Percentiles rank a stretch among this genome's conserved stretches.
phyloP scores from a whole-genome alignment of 768 basidiomycete genomes.

The Mycena venus region DNA sequence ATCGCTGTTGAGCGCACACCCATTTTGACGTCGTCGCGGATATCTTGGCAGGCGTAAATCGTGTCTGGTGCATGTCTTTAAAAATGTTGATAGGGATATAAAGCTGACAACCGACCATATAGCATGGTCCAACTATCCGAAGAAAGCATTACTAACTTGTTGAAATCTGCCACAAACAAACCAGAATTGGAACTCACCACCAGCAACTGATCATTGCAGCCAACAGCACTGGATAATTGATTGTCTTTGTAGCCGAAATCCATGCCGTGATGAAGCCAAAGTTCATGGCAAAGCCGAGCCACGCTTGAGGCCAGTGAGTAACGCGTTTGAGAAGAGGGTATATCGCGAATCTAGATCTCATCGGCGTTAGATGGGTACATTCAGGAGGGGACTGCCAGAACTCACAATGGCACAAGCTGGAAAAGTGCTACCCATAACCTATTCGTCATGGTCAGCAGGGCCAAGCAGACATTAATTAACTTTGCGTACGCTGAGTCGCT shows the following conservation, averaged over 20 bases:
- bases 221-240: slow-evolving; percentile 49
- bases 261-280: slow-evolving; percentile 66
- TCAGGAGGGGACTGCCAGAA: background rate
- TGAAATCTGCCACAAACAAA: background rate
- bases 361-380: background rate
- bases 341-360: slow-evolving; percentile 50
- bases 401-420: slow-evolving; percentile 62
- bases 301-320: slow-evolving; percentile 74
- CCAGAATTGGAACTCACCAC: background rate
- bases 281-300: slow-evolving; percentile 72
- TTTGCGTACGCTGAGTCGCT: slow-evolving; percentile 49
- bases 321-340: slow-evolving; percentile 70
- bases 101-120: slow-evolving; percentile 2
- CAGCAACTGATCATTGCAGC: slow-evolving; percentile 29
- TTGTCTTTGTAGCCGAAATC: slow-evolving; percentile 52
- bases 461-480: slow-evolving; percentile 2
- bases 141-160: background rate
- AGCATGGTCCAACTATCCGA: slow-evolving; percentile 29
- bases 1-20: slow-evolving; percentile 86
- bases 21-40: slow-evolving; percentile 76
- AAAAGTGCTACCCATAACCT: slow-evolving; percentile 59
- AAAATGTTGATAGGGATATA: background rate
- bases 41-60: slow-evolving; percentile 86
- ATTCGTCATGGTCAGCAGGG: slow-evolving; percentile 9
- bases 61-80: slow-evolving; percentile 54